Percentiles rank a stretch among this genome's conserved stretches.
Conservation (phyloP, 768 basidiomycete species). For the Agrocybe pediades region DNA sequence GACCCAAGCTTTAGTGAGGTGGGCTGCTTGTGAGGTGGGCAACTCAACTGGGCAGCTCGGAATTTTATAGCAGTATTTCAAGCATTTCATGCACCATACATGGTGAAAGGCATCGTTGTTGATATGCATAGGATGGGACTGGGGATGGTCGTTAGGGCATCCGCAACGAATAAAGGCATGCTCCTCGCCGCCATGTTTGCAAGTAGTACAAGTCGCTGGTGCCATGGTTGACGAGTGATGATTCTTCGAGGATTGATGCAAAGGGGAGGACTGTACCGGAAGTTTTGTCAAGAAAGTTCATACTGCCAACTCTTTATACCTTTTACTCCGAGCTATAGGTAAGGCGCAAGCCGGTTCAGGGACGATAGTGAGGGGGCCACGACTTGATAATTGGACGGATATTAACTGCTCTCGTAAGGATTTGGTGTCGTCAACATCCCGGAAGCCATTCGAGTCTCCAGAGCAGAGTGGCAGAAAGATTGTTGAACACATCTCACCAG, state of each 20-base stretch:
- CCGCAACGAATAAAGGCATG: conserved; percentile 29
- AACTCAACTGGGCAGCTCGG: conserved; percentile 17
- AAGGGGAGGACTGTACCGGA: not conserved
- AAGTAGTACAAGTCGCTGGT: conserved; percentile 17
- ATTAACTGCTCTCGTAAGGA: conserved; percentile 24
- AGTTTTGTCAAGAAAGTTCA: conserved; percentile 6
- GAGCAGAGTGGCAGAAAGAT: conserved; percentile 8
- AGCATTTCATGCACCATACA: conserved; percentile 29
- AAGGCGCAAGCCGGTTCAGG: conserved; percentile 6
- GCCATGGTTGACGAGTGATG: conserved; percentile 4
- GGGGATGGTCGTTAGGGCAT: conserved; percentile 25
- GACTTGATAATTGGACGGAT: conserved; percentile 17
- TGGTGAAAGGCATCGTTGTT: conserved; percentile 29
- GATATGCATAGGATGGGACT: conserved; percentile 21
- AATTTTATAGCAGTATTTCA: conserved; percentile 27
- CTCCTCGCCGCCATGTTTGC: conserved; percentile 17
- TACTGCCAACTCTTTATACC: not conserved
- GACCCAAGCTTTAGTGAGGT: conserved; percentile 2
- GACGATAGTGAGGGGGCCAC: conserved; percentile 15
- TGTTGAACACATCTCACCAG: conserved; percentile 15
- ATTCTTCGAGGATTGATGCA: not conserved
- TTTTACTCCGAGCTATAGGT: not conserved
- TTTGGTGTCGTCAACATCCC: conserved; percentile 12
- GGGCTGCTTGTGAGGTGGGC: conserved; percentile 11
- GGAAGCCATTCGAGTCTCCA: conserved; percentile 9